These are phyloP conservation scores for Trematosphaeria pertusa DNA, from an alignment of 2,329 filamentous ascomycete species.

Conservation along the genomic window DNA sequence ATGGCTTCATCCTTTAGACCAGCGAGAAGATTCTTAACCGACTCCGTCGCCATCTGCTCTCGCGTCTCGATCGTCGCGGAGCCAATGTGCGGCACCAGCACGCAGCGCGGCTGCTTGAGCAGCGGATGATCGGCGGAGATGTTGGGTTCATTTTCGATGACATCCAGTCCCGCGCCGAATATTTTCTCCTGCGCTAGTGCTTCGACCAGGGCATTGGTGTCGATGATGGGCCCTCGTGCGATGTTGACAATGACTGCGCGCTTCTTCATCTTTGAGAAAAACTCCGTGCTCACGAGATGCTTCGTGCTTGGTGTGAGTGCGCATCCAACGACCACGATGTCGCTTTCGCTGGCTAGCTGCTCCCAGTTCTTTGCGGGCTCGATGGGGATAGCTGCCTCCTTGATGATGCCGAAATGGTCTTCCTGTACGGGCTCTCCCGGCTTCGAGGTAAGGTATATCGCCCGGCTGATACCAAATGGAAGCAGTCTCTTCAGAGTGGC, in stretches of 20 bases:
- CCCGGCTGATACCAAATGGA: conserved; percentile 32
- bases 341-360: conserved; percentile 38
- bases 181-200: conserved; percentile 60
- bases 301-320: conserved; percentile 34
- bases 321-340: conserved; percentile 39
- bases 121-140: conserved; percentile 56
- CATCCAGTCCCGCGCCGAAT: conserved; percentile 61
- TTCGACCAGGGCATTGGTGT: conserved; percentile 60
- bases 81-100: conserved; percentile 66
- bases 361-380: conserved; percentile 25
- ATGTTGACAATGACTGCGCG: conserved; percentile 64
- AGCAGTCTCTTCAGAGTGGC: conserved; percentile 34
- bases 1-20: conserved; percentile 31
- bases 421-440: conserved; percentile 32
- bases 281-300: conserved; percentile 33
- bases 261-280: conserved; percentile 59
- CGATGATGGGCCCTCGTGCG: conserved; percentile 62
- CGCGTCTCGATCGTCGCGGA: conserved; percentile 65
- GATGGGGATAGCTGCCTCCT: conserved; percentile 24
- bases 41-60: conserved; percentile 64
- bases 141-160: conserved; percentile 63
- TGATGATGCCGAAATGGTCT: conserved; percentile 31
- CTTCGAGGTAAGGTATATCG: conserved; percentile 34
- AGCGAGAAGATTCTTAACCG: conserved; percentile 60
- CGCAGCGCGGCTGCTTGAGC: conserved; percentile 55